Conservation (phyloP, 2,329 filamentous ascomycete species). For the Aspergillus neoniger region DNA sequence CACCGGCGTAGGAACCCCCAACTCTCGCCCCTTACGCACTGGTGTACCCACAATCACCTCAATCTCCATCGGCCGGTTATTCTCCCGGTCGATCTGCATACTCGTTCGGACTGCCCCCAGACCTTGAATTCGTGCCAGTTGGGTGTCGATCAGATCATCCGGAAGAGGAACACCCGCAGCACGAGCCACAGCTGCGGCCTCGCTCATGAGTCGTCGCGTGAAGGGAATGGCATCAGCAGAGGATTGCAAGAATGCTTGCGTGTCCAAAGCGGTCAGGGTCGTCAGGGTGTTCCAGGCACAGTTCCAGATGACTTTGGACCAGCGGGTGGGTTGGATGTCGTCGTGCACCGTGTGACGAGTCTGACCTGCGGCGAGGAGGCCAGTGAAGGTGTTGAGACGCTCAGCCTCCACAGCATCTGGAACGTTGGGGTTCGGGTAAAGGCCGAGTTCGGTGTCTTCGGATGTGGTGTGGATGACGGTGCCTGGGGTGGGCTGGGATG, state of each 20-base stretch:
- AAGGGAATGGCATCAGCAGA: constrained; percentile 42
- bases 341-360: constrained; percentile 41
- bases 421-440: constrained; percentile 46
- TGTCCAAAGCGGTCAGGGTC: constrained; percentile 46
- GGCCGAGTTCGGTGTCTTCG: constrained; percentile 58
- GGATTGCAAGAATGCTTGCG: constrained; percentile 45
- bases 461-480: constrained; percentile 53
- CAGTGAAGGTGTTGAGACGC: constrained; percentile 46
- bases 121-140: constrained; percentile 42
- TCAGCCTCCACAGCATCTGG: background rate
- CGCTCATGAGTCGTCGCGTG: constrained; percentile 45
- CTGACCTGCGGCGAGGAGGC: constrained; percentile 44
- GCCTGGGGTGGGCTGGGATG: constrained; percentile 53
- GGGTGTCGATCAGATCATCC: constrained; percentile 39
- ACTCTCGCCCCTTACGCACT: constrained; percentile 42
- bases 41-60: constrained; percentile 51
- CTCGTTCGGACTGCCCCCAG: constrained; percentile 47
- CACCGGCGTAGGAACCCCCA: constrained; percentile 43
- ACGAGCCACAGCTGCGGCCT: constrained; percentile 46
- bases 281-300: constrained; percentile 47
- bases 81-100: constrained; percentile 49
- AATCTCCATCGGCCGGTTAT: constrained; percentile 48
- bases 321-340: constrained; percentile 41
- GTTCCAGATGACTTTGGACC: constrained; percentile 49
- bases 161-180: constrained; percentile 42